phyloP scores from a whole-genome alignment of 2,329 filamentous ascomycete species.

The Alternaria panax region DNA sequence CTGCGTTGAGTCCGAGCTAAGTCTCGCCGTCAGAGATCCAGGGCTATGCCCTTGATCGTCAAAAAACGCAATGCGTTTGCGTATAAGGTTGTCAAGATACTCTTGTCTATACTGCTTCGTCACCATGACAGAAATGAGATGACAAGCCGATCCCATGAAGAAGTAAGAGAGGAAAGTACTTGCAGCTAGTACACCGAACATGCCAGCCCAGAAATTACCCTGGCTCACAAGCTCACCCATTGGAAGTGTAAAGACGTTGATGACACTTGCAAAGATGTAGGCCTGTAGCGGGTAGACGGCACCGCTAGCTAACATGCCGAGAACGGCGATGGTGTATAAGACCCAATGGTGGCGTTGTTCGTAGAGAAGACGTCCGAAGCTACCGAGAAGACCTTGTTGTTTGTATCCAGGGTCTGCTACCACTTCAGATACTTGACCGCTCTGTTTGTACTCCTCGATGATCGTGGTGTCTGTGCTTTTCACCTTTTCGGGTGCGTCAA shows the following conservation, averaged over 20 bases:
- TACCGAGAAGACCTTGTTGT: constrained; percentile 37
- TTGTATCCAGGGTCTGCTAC: constrained; percentile 38
- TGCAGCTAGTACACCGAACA: constrained; percentile 68
- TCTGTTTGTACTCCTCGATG: constrained; percentile 10
- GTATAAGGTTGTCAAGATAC: constrained; percentile 68
- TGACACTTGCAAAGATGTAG: constrained; percentile 48
- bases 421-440: constrained; percentile 10
- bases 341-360: constrained; percentile 48
- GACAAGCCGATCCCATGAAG: constrained; percentile 50
- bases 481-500: constrained; percentile 19
- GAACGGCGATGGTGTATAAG: constrained; percentile 38
- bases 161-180: constrained; percentile 64
- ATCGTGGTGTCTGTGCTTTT: constrained; percentile 26
- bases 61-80: constrained; percentile 67
- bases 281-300: constrained; percentile 51
- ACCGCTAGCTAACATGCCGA: constrained; percentile 44
- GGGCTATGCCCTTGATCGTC: constrained; percentile 67
- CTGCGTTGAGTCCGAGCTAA: constrained; percentile 65
- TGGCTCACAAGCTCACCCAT: constrained; percentile 35
- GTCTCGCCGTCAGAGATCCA: constrained; percentile 65
- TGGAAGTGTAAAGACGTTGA: constrained; percentile 47
- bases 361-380: constrained; percentile 43
- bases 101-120: constrained; percentile 63
- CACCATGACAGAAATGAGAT: constrained; percentile 52
- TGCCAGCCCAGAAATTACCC: constrained; percentile 69